Conservation (phyloP, 108 stramenopile species). For the Cyclostephanos tholiformis region DNA sequence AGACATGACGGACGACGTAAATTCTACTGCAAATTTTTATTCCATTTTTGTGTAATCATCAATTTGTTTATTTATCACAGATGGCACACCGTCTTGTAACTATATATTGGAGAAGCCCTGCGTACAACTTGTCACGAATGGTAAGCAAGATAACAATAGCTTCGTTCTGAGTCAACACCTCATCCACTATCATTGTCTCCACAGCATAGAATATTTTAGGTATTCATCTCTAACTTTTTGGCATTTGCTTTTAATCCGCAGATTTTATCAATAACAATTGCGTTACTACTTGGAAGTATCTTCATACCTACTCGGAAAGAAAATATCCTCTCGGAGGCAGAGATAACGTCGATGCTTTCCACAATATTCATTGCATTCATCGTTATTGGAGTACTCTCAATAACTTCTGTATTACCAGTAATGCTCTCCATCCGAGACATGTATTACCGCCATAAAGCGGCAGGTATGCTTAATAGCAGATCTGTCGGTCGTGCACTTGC, state of each 20-base stretch:
- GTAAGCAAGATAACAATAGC: not conserved
- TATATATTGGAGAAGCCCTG: conserved; percentile 49
- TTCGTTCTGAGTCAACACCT: too few relatives aligned
- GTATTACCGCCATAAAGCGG: conserved; percentile 57
- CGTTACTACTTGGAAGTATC: conserved; percentile 39
- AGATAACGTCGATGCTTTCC: conserved; percentile 35
- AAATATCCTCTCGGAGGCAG: conserved; percentile 14
- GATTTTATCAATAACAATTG: conserved; percentile 20
- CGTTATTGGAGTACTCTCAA: conserved; percentile 48
- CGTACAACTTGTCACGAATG: conserved; percentile 51
- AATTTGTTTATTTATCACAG: conserved; percentile 8
- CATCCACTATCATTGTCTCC: not conserved
- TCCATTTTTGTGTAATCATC: not conserved
- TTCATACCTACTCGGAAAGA: conserved; percentile 27
- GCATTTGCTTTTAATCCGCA: not conserved
- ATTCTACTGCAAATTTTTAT: not conserved
- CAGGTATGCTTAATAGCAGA: conserved; percentile 44
- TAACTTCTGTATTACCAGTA: conserved; percentile 53
- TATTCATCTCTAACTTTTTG: not conserved
- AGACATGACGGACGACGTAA: not conserved
- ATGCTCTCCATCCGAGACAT: conserved; percentile 56
- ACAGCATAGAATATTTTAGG: not conserved
- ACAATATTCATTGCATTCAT: conserved; percentile 59
- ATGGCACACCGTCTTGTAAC: conserved; percentile 47
- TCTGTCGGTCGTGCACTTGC: conserved; percentile 44